Conservation (phyloP, 2,329 filamentous ascomycete genomes). For the Mariannaea sp. region DNA sequence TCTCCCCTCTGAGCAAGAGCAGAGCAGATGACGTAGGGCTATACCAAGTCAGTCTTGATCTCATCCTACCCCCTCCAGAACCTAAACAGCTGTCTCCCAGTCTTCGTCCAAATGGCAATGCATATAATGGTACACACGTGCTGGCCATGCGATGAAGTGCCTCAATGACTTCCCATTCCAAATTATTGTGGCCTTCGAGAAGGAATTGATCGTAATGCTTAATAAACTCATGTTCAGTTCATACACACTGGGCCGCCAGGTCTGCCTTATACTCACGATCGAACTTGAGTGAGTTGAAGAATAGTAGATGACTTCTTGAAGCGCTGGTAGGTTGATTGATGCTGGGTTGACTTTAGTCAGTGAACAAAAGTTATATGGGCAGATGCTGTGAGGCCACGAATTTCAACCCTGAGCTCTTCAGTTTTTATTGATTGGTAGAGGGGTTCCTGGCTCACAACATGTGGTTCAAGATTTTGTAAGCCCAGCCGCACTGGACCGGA, state of each 20-base stretch:
- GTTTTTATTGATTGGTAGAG: not conserved
- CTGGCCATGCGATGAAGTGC: conserved; percentile 83
- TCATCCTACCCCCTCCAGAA: conserved; percentile 72
- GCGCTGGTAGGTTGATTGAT: conserved; percentile 63
- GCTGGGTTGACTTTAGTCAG: conserved; percentile 68
- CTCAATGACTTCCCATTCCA: conserved; percentile 71
- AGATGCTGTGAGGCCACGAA: conserved; percentile 53
- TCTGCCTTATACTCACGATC: too few species aligned
- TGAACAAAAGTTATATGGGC: conserved; percentile 68
- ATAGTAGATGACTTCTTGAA: conserved; percentile 69
- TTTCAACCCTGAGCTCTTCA: not conserved
- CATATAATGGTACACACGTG: conserved; percentile 74
- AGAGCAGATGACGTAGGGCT: conserved; percentile 68
- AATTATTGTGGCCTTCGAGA: conserved; percentile 73
- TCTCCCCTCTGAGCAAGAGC: conserved; percentile 70
- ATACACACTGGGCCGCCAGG: too few species aligned
- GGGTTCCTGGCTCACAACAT: conserved; percentile 50
- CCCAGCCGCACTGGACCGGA: conserved; percentile 37
- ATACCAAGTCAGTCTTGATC: conserved; percentile 24
- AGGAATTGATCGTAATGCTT: conserved; percentile 70
- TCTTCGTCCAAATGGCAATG: conserved; percentile 67
- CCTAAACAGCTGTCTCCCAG: conserved; percentile 67
- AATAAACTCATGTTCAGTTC: too few species aligned
- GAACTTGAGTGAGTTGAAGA: conserved; percentile 75
- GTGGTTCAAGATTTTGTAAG: conserved; percentile 47